These are phyloP conservation scores for Fusarium irregulare DNA, from an alignment of 2,329 filamentous ascomycete species.

Conservation along the genomic window DNA sequence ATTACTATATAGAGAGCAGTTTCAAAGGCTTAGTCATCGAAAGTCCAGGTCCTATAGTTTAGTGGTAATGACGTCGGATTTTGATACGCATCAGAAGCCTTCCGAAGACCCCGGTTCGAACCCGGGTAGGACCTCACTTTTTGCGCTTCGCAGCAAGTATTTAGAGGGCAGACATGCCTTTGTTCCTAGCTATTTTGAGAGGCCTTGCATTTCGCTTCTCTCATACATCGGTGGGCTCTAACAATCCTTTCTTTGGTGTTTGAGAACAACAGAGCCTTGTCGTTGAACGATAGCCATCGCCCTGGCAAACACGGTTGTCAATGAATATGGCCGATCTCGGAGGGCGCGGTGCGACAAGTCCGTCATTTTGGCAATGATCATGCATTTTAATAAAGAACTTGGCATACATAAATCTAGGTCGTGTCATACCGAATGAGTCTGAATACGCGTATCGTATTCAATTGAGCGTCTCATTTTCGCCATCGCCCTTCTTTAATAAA, in stretches of 20 bases:
- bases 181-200: too few relatives aligned
- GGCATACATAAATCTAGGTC: background rate
- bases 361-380: background rate
- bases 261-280: too few relatives aligned
- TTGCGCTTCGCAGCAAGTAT: background rate
- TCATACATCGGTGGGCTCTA: too few relatives aligned
- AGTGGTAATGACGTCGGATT: slow-evolving; percentile 35
- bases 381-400: background rate
- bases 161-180: too few relatives aligned
- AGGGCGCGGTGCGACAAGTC: background rate
- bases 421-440: background rate
- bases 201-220: too few relatives aligned
- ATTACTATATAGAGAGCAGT: fast-evolving
- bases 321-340: background rate
- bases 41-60: slow-evolving; percentile 25
- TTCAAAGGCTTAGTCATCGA: slow-evolving; percentile 5
- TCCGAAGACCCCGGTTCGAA: slow-evolving; percentile 34
- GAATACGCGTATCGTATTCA: background rate
- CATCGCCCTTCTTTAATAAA: too few relatives aligned
- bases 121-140: slow-evolving; percentile 34
- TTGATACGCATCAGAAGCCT: slow-evolving; percentile 14
- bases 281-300: too few relatives aligned
- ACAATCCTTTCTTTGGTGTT: too few relatives aligned
- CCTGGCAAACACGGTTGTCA: too few relatives aligned
- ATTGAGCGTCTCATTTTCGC: background rate